These are phyloP conservation scores for Cyphellophora europaea DNA, from an alignment of 2,329 filamentous ascomycete genomes.

Conservation along the genomic window DNA sequence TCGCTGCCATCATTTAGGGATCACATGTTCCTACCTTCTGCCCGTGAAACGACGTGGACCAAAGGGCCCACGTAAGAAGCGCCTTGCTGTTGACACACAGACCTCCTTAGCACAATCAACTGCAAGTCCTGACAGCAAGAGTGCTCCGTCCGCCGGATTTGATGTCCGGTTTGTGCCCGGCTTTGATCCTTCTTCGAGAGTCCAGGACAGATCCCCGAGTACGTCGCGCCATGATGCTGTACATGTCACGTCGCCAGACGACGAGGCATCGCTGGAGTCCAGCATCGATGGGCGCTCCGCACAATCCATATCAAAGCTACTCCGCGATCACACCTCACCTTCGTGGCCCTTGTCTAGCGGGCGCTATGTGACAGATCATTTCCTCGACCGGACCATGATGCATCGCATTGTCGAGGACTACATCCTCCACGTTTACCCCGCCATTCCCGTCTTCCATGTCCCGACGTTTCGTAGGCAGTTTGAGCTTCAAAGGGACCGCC, in stretches of 20 bases:
- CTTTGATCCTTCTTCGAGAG: not conserved
- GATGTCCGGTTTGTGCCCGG: no score
- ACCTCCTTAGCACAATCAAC: not conserved
- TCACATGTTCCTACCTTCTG: constrained; percentile 3
- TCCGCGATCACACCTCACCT: not conserved
- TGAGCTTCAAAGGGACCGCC: not conserved
- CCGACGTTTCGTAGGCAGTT: constrained; percentile 31
- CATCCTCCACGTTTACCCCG: constrained; percentile 34
- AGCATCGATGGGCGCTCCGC: not conserved
- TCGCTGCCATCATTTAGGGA: not conserved
- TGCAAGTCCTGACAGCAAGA: no score
- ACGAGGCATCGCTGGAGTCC: not conserved
- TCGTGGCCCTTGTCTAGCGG: constrained; percentile 5
- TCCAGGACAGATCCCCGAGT: not conserved
- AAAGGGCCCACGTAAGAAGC: not conserved
- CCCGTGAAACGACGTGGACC: constrained; percentile 3
- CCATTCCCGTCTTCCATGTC: constrained; percentile 39
- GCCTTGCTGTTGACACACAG: not conserved
- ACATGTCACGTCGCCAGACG: not conserved
- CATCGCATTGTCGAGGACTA: constrained; percentile 31
- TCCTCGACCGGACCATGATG: not conserved
- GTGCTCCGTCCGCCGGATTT: no score
- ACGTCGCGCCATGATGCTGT: not conserved
- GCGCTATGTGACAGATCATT: not conserved
- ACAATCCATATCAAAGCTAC: not conserved